Conservation (phyloP, 2,329 filamentous ascomycete species). For the Microdochium trichocladiopsis region DNA sequence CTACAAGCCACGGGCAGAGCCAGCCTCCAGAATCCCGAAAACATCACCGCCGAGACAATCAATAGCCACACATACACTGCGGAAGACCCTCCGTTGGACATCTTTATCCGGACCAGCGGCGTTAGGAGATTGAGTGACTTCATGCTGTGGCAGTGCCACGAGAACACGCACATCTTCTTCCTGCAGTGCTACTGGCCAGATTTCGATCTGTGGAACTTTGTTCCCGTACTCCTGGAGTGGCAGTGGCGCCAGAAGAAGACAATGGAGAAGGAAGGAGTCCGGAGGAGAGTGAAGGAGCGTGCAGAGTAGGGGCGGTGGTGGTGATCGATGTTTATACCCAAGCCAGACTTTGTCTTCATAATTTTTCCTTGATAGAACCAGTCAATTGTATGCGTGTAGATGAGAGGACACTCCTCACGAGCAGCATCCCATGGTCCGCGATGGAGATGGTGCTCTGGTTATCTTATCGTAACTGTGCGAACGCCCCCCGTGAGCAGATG, state of each 20-base stretch:
- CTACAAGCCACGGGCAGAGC: conserved; percentile 23
- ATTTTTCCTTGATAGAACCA: not conserved
- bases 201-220: conserved; percentile 87
- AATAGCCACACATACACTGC: conserved; percentile 84
- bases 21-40: conserved; percentile 63
- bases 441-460: no score
- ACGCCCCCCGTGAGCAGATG: not conserved
- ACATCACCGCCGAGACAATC: conserved; percentile 76
- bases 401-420: no score
- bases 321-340: not conserved
- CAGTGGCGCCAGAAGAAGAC: conserved; percentile 60
- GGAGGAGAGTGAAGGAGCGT: conserved; percentile 20
- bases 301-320: conserved; percentile 2
- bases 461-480: not conserved
- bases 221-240: conserved; percentile 92
- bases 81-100: conserved; percentile 77
- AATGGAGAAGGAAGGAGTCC: conserved; percentile 42
- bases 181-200: conserved; percentile 91
- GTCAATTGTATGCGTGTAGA: no score
- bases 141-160: conserved; percentile 97
- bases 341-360: not conserved
- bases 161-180: conserved; percentile 89
- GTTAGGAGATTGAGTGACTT: conserved; percentile 93
- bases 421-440: no score
- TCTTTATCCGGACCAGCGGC: conserved; percentile 87